Base-by-base conservation (phyloP, 179 eudicot genomes). In the Patellifolia procumbens region DNA sequence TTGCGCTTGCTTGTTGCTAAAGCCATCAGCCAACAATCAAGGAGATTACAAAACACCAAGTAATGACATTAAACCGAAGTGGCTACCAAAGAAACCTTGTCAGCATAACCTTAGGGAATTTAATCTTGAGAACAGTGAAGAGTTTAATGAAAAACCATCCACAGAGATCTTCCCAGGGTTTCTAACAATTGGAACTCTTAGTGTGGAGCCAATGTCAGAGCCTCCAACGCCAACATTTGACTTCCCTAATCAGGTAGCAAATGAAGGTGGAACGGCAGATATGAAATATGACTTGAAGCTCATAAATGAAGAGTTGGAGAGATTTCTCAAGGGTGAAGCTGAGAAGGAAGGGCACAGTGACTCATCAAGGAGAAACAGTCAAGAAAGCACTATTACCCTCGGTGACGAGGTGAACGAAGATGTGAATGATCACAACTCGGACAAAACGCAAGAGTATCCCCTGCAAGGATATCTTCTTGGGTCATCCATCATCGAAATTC, bases 161-260 rank as follows among this genome's bases (percentile, higher is more conserved):
- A 46, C 61, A 46, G 83, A 81, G 65, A 80, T 78, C 56, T 89
- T 89, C 79, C 85, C 88, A 29, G 93, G 91, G 61, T 90, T 91
- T 83, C 89, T 91, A 12, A 81, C 89, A 59, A 92, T 91, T 72
- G 97, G 97, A 78, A 92, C 97, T 49, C 87, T 91, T 31, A 88
- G 89, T 61, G 28, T 79, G 73, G 92, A 87, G 78, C 85, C 87
- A 31, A 72, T 71, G 34, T 71, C 88, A 67, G 92, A 87, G 68
- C 86, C 92, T 37, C 76, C 89, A 76, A 92, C 97, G 60, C 92
- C 93, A 68, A 87, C 82, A 49, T 85, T 92, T 72, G 83, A 86
- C 16, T 71, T 79, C 42, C 68, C 90, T 61, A 35, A 16, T 53
- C 84, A 87, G 63, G 76, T 79, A 64, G 67, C 70, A 82, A 67